Evolutionary conservation across 2,329 filamentous ascomycete genomes (phyloP).

Genomic region (Penicillium sp.): DNA sequence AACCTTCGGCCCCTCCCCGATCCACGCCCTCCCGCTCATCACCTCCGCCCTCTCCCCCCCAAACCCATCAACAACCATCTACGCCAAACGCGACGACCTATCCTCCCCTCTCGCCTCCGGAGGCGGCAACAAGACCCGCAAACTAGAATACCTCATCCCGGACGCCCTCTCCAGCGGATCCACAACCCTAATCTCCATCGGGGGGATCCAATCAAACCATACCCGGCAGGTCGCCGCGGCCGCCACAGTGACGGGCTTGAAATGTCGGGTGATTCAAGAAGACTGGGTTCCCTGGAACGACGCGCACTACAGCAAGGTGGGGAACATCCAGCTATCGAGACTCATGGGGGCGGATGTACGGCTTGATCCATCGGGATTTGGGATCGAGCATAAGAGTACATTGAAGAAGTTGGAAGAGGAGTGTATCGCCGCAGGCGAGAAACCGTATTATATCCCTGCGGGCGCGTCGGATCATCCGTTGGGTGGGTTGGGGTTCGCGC

Average conservation of each 20-base stretch:
- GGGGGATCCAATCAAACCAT: constrained; percentile 62
- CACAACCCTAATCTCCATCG: constrained; percentile 58
- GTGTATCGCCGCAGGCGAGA: constrained; percentile 53
- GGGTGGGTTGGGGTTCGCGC: constrained; percentile 60
- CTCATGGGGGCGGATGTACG: constrained; percentile 59
- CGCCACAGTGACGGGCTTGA: constrained; percentile 50
- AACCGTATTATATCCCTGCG: constrained; percentile 63
- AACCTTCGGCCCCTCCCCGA: constrained; percentile 60
- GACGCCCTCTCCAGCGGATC: constrained; percentile 51
- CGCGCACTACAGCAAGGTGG: constrained; percentile 53
- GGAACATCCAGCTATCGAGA: constrained; percentile 62
- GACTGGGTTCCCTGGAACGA: constrained; percentile 59
- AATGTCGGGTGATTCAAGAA: constrained; percentile 50
- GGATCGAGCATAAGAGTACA: constrained; percentile 60
- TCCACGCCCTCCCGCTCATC: constrained; percentile 59
- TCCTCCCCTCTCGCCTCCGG: constrained; percentile 59
- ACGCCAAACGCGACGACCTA: constrained; percentile 64
- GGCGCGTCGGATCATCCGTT: constrained; percentile 62
- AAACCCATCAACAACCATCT: constrained; percentile 52
- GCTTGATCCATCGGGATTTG: constrained; percentile 53
- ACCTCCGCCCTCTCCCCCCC: constrained; percentile 47
- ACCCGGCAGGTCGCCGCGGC: constrained; percentile 59
- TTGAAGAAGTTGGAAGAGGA: constrained; percentile 48
- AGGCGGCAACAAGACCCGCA: constrained; percentile 63
- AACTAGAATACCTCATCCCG: constrained; percentile 60